Base-by-base conservation (phyloP, 805 yeast genomes). In the Spathaspora sp. region DNA sequence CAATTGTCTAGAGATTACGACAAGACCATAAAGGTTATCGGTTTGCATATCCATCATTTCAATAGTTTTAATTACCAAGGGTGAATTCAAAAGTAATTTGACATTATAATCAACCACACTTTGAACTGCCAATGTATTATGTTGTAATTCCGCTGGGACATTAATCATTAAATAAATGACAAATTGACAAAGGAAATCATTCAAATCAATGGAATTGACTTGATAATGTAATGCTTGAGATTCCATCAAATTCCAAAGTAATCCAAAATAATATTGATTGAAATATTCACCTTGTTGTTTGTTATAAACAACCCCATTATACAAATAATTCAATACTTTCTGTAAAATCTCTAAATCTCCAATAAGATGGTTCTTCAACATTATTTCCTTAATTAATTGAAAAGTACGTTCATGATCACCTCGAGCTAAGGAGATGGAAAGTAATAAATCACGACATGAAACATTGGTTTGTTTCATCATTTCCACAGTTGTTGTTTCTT, bases 321-420 rank as follows among this genome's bases (percentile, higher is more conserved):
- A 58, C 18, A 69, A 67, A 51, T 69, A 70, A 29, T 60, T 57
- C 44, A 65, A 60, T 16, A 68, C 47, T 42, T 69, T 70, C 49
- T 64, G 66, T 26, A 67, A 61, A 3, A 63, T 59, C 18, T 56
- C 58, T 58, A 67, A 51, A 49, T 70, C 70, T 29, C 54, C 57
- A 31, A 73, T 54, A 32, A 63, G 53, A 47, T 69, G 70, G 32
- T 68, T 59, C 48, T 63, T 68, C 19, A 71, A 42, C 31, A 73
- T 50, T 2, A 73, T 52, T 42, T 72, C 71, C 52, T 73, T 74
- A 17, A 72, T 59, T 35, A 74, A 50, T 50, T 72, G 74, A 49
- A 65, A 71, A 12, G 67, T 58, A 23, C 61, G 61, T 43, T 68
- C 64, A 48, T 62, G 67, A 50, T 74, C 77, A 4, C 69, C 67